phyloP scores from a whole-genome alignment of 2,329 filamentous ascomycete genomes.

The Colletotrichum falcatum region DNA sequence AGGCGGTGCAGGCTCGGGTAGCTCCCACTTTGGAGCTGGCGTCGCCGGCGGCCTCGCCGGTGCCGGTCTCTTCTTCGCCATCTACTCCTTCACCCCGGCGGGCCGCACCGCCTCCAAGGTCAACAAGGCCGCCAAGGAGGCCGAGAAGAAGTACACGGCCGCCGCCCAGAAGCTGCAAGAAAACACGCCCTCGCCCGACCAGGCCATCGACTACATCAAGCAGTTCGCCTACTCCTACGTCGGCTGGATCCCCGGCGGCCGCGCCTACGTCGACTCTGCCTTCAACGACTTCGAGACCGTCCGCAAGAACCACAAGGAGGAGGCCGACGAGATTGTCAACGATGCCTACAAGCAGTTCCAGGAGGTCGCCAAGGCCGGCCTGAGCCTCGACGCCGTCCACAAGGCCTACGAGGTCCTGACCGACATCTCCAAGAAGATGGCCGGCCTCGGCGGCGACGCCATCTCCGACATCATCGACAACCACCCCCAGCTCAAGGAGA shows the following conservation, averaged over 20 bases:
- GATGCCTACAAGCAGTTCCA: conserved; percentile 77
- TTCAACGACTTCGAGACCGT: conserved; percentile 80
- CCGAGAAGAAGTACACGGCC: conserved; percentile 70
- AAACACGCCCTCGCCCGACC: conserved; percentile 72
- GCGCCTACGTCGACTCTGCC: conserved; percentile 73
- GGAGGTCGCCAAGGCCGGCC: conserved; percentile 67
- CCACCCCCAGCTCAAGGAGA: conserved; percentile 79
- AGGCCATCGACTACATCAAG: conserved; percentile 75
- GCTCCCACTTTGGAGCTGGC: conserved; percentile 55
- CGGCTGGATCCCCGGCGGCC: conserved; percentile 77
- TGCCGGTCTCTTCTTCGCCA: conserved; percentile 56
- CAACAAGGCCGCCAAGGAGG: conserved; percentile 63
- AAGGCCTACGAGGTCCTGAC: conserved; percentile 72
- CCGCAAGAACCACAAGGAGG: conserved; percentile 73
- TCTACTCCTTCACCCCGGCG: conserved; percentile 59
- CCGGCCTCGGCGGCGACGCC: conserved; percentile 71
- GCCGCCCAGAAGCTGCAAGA: conserved; percentile 71
- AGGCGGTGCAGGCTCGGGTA: conserved; percentile 42
- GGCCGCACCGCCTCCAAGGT: conserved; percentile 56
- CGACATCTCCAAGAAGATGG: conserved; percentile 70
- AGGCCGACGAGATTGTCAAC: conserved; percentile 76
- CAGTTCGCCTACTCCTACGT: conserved; percentile 77
- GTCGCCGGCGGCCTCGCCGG: conserved; percentile 59
- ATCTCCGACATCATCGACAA: conserved; percentile 76
- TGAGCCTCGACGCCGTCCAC: conserved; percentile 72